Conservation (phyloP, 371 early-diverging fungal genomes). For the Lichtheimia ornata region DNA sequence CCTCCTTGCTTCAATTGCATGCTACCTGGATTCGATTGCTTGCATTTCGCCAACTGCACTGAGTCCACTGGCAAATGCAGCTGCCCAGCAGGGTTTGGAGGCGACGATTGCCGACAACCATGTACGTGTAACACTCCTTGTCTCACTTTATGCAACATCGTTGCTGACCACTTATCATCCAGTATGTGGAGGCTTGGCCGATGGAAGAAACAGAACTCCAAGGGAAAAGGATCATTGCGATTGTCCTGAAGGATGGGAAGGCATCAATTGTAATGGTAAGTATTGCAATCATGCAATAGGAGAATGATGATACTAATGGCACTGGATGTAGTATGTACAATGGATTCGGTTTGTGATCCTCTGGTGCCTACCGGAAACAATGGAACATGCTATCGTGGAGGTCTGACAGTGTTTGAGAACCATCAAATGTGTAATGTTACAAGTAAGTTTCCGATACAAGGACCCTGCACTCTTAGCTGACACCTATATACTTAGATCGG, state of each 20-base stretch:
- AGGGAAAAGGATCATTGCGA: constrained; percentile 64
- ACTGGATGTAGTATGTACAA: constrained; percentile 68
- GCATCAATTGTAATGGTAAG: constrained; percentile 89
- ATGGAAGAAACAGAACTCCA: constrained; percentile 63
- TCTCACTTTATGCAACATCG: neutral
- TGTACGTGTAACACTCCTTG: constrained; percentile 38
- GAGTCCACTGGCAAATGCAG: constrained; percentile 78
- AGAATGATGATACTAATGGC: neutral
- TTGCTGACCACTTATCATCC: neutral
- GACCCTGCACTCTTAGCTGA: neutral
- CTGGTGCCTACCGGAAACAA: constrained; percentile 74
- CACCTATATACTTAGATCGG: constrained; percentile 36
- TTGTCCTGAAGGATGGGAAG: constrained; percentile 89
- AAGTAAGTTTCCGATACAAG: constrained; percentile 55
- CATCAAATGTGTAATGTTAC: constrained; percentile 89
- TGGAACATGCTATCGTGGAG: constrained; percentile 84
- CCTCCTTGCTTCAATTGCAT: constrained; percentile 88
- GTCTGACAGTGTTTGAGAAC: constrained; percentile 77
- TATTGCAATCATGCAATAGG: neutral
- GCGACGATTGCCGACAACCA: constrained; percentile 81
- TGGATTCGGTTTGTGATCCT: constrained; percentile 74
- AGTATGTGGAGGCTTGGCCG: constrained; percentile 72
- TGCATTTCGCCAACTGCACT: constrained; percentile 82
- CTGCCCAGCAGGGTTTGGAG: constrained; percentile 89
- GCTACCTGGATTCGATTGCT: constrained; percentile 72